Evolutionary conservation across 2,329 filamentous ascomycete species (phyloP), one percentile per base, ranked within the genome.

Genomic region (Alternaria brassicae): DNA sequence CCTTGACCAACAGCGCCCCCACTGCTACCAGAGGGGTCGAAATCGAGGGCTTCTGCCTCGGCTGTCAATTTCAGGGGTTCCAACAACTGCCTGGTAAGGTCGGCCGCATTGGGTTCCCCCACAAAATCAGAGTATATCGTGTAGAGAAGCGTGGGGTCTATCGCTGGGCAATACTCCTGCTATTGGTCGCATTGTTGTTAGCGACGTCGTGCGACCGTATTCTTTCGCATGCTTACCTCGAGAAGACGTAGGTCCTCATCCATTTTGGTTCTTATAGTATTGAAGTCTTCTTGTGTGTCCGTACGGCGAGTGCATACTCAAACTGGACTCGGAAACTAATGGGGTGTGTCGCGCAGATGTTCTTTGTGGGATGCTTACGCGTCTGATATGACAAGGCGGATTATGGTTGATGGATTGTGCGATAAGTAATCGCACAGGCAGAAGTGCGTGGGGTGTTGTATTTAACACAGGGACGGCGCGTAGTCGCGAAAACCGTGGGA

Each of bases 121-220:
- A 93, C 85, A 76, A 88, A 91, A 71, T 98, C 94, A 52, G 82
- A 86, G 5, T 88, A 82, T 49, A 97, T 91, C 4, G 92, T 89
- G 53, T 89, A 84, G 58, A 97, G 86, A 12, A 94, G 84, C 0
- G 91, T 86, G 65, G 92, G 86, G 67, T 97, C 93, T 39, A 97
- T 78, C 17, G 89, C 85, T 23, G 90, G 86, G 72, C 88, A 89
- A 72, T 92, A 94, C 64, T 89, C 86, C 61, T 88, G 84, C 88
- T 93, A 39, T 44, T 30, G 12, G 27, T 58, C 39, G 47, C 47
- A 41, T 52, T 12, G 2, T 27, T n/a, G 52, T 67, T 49, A 71
- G 66, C 50, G 15, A 62, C 39, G 40, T 51, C 36, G 61, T 56
- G 51, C 58, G 28, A 66, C 54, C 17, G 21, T 28, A 30, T 30